These are phyloP conservation scores for Macrocybe gigantea DNA, from an alignment of 768 basidiomycete species.

Conservation along the genomic window DNA sequence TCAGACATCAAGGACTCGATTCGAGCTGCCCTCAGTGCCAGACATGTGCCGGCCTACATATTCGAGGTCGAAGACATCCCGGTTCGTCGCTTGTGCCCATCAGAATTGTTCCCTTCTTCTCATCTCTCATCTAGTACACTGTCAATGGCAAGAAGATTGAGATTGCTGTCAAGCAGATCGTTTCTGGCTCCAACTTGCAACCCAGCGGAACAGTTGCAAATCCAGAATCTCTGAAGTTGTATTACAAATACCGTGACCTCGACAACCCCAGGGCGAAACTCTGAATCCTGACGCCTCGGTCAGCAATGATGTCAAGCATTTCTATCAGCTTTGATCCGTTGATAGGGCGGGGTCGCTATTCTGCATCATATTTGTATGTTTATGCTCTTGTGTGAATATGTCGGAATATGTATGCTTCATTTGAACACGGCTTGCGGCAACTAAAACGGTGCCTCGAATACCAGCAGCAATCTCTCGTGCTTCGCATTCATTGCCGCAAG, in stretches of 20 bases:
- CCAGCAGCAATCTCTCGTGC: too few relatives aligned
- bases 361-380: too few relatives aligned
- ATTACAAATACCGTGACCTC: conserved; percentile 57
- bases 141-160: conserved; percentile 78
- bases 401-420: too few relatives aligned
- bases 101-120: background rate
- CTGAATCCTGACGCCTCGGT: background rate
- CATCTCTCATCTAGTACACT: conserved; percentile 45
- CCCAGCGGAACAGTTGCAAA: conserved; percentile 76
- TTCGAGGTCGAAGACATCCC: conserved; percentile 65
- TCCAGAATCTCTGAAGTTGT: conserved; percentile 58
- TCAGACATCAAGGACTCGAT: conserved; percentile 52
- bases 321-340: background rate
- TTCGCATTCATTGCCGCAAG: too few relatives aligned
- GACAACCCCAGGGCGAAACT: conserved; percentile 13
- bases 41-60: conserved; percentile 71
- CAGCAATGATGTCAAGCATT: too few relatives aligned
- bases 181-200: conserved; percentile 57
- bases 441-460: too few relatives aligned
- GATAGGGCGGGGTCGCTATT: background rate
- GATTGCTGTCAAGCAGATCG: conserved; percentile 73
- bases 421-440: too few relatives aligned
- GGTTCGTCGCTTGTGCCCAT: conserved; percentile 31
- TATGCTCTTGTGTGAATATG: too few relatives aligned
- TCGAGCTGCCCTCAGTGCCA: conserved; percentile 51